Base-by-base conservation (phyloP, 1,284 basidiomycete genomes). In the Stereum hirsutum region DNA sequence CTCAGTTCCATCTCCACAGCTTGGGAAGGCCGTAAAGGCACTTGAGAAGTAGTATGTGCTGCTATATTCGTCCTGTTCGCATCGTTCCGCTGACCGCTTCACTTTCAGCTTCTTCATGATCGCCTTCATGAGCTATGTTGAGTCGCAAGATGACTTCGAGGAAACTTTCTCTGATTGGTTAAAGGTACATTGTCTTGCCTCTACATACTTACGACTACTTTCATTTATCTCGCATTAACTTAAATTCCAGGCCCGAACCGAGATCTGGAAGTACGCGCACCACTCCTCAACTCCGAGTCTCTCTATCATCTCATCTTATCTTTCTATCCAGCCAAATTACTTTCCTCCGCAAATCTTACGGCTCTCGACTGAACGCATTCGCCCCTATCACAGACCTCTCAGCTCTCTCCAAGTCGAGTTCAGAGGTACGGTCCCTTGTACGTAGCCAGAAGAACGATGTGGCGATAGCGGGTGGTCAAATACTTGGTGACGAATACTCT, bases 401-500 rank as follows among this genome's bases (percentile, higher is more conserved):
- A 0, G 67, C 75, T 2, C 65, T 93, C 23, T 88, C 86, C 6
- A 82, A 75, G 57, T 75, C 78, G 17, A 72, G 76, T 24, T 69
- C 71, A 24, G 73, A 72, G 48, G 66, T 64, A 28, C 69, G 75
- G 10, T 68, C 74, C 0, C 58, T 81, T 33, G 62, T 82, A 23
- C 68, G 80, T 24, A 80, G 81, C 14, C 76, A 74, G 57, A 77
- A 74, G 58, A 87, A 88, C 44, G 81, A 91, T 47, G 68, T 89
- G 2, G 81, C 85, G 11, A 77, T 91, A 41, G 64, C 83, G 11
- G 93, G 91, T 17, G 89, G 88, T 0, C 86, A 86, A 55, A 78
- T 95, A 21, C 69, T 94, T 2, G 93, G 92, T 12, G 91, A 95
- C 57, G 93, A 97, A 58, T 97, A 91, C 69, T 90, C 89, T 4